Conservation (phyloP, 106 monocot species). For the Chionographis japonica region DNA sequence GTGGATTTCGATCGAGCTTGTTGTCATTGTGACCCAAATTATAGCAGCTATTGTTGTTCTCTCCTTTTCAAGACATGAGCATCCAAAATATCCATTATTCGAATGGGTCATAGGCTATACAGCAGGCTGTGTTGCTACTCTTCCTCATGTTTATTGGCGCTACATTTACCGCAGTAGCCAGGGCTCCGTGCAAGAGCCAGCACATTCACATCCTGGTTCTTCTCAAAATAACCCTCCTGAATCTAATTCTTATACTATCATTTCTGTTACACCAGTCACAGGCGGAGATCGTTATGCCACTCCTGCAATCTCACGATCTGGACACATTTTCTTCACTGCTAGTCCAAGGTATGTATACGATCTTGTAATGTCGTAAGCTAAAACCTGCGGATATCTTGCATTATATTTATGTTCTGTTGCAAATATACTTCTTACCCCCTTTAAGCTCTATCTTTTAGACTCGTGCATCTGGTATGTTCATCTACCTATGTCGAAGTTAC, state of each 20-base stretch:
- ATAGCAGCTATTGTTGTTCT: constrained; percentile 53
- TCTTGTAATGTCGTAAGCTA: background rate
- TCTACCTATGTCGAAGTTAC: too few species aligned
- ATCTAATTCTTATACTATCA: constrained; percentile 16
- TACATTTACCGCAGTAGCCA: constrained; percentile 45
- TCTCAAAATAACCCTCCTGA: constrained; percentile 26
- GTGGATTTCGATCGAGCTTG: constrained; percentile 63
- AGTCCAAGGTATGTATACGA: constrained; percentile 33
- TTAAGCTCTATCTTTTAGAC: too few species aligned
- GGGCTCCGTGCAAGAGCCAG: constrained; percentile 24
- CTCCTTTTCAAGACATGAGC: constrained; percentile 51
- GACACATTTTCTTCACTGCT: too few species aligned
- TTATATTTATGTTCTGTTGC: constrained; percentile 3
- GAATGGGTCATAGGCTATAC: constrained; percentile 60
- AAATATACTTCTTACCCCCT: constrained; percentile 46
- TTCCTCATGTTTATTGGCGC: constrained; percentile 76
- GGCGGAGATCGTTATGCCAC: constrained; percentile 4
- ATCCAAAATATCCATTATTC: constrained; percentile 58
- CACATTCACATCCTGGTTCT: constrained; percentile 18
- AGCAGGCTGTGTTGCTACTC: constrained; percentile 34
- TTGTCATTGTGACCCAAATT: constrained; percentile 56
- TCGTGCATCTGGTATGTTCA: too few species aligned
- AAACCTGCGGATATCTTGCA: background rate
- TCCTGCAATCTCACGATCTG: constrained; percentile 9
- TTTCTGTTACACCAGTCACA: constrained; percentile 27